Percentiles rank a stretch among this genome's conserved stretches.
Conservation (phyloP, 345 rosid species). For the Syzygium oleosum region DNA sequence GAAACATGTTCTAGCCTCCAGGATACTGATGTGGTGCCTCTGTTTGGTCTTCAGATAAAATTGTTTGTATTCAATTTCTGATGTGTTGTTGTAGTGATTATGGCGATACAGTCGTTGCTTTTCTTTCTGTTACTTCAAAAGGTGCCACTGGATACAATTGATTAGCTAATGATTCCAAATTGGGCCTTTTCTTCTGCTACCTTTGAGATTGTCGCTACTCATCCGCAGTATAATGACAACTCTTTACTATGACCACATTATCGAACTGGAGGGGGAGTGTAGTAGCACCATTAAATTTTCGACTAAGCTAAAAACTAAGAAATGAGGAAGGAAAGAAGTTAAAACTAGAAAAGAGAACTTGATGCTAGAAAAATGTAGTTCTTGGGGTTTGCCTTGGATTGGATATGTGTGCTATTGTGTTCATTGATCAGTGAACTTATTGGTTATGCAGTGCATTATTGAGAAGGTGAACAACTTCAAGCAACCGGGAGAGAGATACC, state of each 20-base stretch:
- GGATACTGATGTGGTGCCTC: neutral
- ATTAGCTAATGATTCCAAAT: too few species aligned
- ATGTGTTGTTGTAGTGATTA: too few species aligned
- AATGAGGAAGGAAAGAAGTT: neutral
- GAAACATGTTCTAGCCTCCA: neutral
- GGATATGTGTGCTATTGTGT: neutral
- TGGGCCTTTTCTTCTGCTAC: neutral
- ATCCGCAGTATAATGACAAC: neutral
- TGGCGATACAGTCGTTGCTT: too few species aligned
- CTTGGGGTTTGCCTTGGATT: neutral
- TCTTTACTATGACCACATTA: neutral
- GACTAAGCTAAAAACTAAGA: conserved; percentile 7
- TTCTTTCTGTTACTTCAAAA: too few species aligned
- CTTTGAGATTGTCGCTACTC: neutral
- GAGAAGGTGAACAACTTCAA: conserved; percentile 90
- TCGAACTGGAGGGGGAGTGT: neutral
- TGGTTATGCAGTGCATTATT: conserved; percentile 53
- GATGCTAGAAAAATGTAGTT: neutral
- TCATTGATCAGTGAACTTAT: neutral
- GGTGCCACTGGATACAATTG: too few species aligned
- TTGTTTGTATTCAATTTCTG: too few species aligned
- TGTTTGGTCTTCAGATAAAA: too few species aligned
- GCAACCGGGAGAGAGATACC: conserved; percentile 86
- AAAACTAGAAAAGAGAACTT: neutral
- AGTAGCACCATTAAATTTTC: neutral